These are phyloP conservation scores for Herpetospermum pedunculosum DNA, from an alignment of 306 rosid genomes.

Conservation along the genomic window DNA sequence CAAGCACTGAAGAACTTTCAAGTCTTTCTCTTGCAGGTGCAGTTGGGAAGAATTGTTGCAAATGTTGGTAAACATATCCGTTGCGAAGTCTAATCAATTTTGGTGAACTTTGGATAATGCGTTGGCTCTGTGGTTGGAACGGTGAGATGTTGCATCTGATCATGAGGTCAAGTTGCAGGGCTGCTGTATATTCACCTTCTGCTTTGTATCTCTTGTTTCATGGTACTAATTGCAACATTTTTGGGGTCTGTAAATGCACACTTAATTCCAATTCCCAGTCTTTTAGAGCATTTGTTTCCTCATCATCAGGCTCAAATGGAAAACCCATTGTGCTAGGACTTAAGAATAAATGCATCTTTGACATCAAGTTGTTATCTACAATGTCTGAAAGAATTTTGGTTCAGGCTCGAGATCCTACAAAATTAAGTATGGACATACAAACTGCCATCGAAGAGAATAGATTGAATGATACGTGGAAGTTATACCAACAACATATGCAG, in stretches of 20 bases:
- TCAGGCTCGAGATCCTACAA: constrained; percentile 72
- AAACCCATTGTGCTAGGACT: constrained; percentile 12
- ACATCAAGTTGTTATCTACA: constrained; percentile 24
- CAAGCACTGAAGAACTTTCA: not conserved
- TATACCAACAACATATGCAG: constrained; percentile 60
- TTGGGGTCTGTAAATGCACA: constrained; percentile 7
- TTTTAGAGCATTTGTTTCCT: constrained; percentile 21
- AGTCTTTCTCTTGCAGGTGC: not conserved
- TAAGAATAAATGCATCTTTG: constrained; percentile 12
- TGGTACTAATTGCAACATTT: constrained; percentile 14
- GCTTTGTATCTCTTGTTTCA: constrained; percentile 14
- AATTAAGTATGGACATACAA: constrained; percentile 44
- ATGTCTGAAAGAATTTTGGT: constrained; percentile 42
- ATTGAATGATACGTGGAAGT: constrained; percentile 57
- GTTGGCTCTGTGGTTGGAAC: not conserved
- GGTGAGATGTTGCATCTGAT: not conserved
- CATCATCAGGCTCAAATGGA: constrained; percentile 16
- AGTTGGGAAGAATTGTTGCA: not conserved
- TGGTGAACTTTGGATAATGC: not conserved
- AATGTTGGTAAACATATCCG: not conserved
- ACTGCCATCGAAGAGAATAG: constrained; percentile 35
- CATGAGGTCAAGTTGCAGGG: constrained; percentile 3
- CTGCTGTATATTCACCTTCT: constrained; percentile 6
- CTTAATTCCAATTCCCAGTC: constrained; percentile 9
- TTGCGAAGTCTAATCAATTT: not conserved